These are phyloP conservation scores for Xylariaceae sp. DNA, from an alignment of 2,329 filamentous ascomycete genomes.

Conservation along the genomic window DNA sequence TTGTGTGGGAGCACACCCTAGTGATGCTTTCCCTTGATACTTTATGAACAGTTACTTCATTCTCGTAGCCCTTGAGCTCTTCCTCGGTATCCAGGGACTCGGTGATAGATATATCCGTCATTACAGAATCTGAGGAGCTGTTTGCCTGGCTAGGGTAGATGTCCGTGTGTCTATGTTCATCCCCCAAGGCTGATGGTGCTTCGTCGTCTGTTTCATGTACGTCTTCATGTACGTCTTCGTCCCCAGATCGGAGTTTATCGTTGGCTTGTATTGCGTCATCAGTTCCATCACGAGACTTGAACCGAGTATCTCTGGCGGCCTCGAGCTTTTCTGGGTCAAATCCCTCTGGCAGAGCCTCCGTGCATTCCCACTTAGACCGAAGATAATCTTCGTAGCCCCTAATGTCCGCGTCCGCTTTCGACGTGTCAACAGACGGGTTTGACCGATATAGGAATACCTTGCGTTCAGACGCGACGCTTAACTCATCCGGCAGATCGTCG, in stretches of 20 bases:
- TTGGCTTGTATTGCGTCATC: background rate
- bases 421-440: background rate
- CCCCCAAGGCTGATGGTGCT: background rate
- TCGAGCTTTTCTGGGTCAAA: slow-evolving; percentile 18
- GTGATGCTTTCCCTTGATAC: slow-evolving; percentile 1
- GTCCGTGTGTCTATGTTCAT: background rate
- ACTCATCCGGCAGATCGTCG: slow-evolving; percentile 4
- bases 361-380: slow-evolving; percentile 10
- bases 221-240: background rate
- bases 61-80: slow-evolving; percentile 11
- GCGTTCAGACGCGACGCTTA: background rate
- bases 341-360: slow-evolving; percentile 12
- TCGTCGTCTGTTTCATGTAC: background rate
- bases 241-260: too few species aligned
- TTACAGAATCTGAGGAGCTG: background rate
- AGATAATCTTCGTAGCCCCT: slow-evolving; percentile 8
- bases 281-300: background rate
- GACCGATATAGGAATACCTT: slow-evolving; percentile 4
- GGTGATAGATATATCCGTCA: background rate
- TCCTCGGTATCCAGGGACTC: slow-evolving; percentile 12
- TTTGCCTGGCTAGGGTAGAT: background rate
- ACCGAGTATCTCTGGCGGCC: background rate
- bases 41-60: slow-evolving; percentile 2
- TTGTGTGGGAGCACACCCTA: background rate
- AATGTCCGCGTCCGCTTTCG: background rate